Evolutionary conservation across 257 asterid genomes (phyloP).

Genomic region (Primulina eburnea): DNA sequence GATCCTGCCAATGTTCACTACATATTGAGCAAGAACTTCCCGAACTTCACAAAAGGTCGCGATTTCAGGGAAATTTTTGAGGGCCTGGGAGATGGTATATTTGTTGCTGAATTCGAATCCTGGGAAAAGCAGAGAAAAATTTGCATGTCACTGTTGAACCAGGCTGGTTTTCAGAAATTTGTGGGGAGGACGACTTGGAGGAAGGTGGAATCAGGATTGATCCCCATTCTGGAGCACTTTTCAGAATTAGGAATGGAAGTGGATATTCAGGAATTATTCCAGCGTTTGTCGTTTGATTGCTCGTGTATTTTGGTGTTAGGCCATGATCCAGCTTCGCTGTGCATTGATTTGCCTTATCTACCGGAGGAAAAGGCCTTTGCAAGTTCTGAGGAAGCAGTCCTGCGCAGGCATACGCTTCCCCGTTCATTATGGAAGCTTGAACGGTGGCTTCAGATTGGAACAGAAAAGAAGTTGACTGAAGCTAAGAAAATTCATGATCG

Average conservation of each 20-base stretch:
- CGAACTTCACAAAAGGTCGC: slow-evolving; percentile 11
- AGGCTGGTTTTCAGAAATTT: not conserved
- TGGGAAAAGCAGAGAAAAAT: slow-evolving; percentile 19
- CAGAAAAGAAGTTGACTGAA: slow-evolving; percentile 13
- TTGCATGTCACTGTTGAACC: not conserved
- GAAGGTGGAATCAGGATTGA: slow-evolving; percentile 15
- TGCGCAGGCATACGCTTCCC: slow-evolving; percentile 13
- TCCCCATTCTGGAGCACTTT: slow-evolving; percentile 4
- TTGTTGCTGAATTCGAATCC: slow-evolving; percentile 7
- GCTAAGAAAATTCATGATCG: not conserved
- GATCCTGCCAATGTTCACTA: slow-evolving; percentile 23
- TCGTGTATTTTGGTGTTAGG: slow-evolving; percentile 14
- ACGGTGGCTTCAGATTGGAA: slow-evolving; percentile 20
- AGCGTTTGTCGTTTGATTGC: slow-evolving; percentile 17
- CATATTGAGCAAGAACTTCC: slow-evolving; percentile 21
- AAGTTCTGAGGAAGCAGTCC: slow-evolving; percentile 7
- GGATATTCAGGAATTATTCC: slow-evolving; percentile 21
- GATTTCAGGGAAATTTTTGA: slow-evolving; percentile 18
- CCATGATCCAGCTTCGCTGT: slow-evolving; percentile 17
- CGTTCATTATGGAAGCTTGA: slow-evolving; percentile 11
- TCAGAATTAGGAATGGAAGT: not conserved
- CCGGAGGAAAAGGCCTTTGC: slow-evolving; percentile 11
- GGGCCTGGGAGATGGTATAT: slow-evolving; percentile 21
- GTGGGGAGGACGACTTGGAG: not conserved
- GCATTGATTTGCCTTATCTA: slow-evolving; percentile 13